Base-by-base conservation (phyloP, 208 protist genomes). In the Acanthamoeba triangularis region DNA sequence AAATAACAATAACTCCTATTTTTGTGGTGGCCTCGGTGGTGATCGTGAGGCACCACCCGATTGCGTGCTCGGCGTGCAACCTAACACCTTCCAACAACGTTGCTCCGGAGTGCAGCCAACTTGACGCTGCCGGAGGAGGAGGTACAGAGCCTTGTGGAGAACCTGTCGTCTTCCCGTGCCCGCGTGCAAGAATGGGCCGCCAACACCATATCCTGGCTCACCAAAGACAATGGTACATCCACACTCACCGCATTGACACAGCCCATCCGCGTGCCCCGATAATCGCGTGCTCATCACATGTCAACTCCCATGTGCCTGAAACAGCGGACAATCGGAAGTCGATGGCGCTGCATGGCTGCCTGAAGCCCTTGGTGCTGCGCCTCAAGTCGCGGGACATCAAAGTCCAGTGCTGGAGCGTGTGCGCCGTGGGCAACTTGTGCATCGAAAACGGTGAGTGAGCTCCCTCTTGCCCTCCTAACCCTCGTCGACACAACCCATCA, bases 321-420 rank as follows among this genome's bases (percentile, higher is more conserved):
- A 47, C 78, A 87, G 78, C 44, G 10, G 49, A 87, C 47, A 87
- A 87, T 61, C 78, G 78, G 1, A 52, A 87, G 33, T 52, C 41
- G 41, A 61, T 87, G 44, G 78, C 44, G 3, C 8, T 18, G 11
- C 78, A 87, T 11, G 78, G 78, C 10, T 87, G 78, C 47, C 49
- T 87, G 28, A 87, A 61, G 78, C 78, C 49, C n/a, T 35, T 87
- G 44, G 78, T 87, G 14, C 25, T 28, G 37, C 49, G 78, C 8
- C 78, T 87, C 78, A 87, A 61, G 47, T 61, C 78, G 18, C 47
- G 78, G 4, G 78, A 87, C 78, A 87, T 61, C n/a, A 87, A 87
- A n/a, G 78, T 87, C 33, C 78, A 87, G 33, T 87, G 78, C 78
- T 87, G 78, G 78, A 87, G 78, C 78, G 78, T 87, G 78, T 87